Base-by-base conservation (phyloP, 495 filamentous ascomycete genomes). In the Cudoniella acicularis region DNA sequence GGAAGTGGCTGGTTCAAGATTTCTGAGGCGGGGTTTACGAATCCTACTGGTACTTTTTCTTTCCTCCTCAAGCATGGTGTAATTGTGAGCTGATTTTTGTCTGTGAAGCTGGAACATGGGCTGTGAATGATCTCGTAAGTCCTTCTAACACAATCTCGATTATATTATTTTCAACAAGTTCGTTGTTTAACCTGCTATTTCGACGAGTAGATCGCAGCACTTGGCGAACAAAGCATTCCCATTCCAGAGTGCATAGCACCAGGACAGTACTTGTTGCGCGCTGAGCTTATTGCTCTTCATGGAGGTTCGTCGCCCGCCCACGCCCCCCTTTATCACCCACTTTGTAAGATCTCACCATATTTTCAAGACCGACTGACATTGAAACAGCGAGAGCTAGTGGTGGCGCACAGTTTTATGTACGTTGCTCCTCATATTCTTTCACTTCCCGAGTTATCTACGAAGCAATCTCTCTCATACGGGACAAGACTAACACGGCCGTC, bases 241-340 rank as follows among this genome's bases (percentile, higher is more conserved):
- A 75, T 77, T 65, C 73, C 76, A n/a, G 43, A 60, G 9, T 78
- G 74, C 60, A 63, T 82, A 40, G 72, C 73, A 17, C 69, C 74
- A 0, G 73, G 74, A 23, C 70, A 80, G 50, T 78, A 83, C 64
- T 72, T 82, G 4, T 73, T 82, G 63, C 75, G 79, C 3, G 77
- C 78, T 27, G 79, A 82, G 69, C 61, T 81, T 6, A 74, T 81
- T 20, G 78, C 79, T 8, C 74, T 82, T 30, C 78, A 82, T 65
- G 61, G 61, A 25, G 48, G 36, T 23, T 52, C 43, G 2, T 8
- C n/a, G 9, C n/a, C n/a, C n/a, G n/a, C n/a, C n/a, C n/a, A n/a
- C n/a, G n/a, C n/a, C n/a, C n/a, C n/a, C n/a, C n/a, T n/a, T n/a
- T n/a, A n/a, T n/a, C n/a, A n/a, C n/a, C 22, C 56, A 17, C n/a